Percentiles rank a stretch among this genome's conserved stretches.
These are phyloP conservation scores for Achaetomiella virescens DNA, from an alignment of 495 filamentous ascomycete genomes.

Conservation along the genomic window DNA sequence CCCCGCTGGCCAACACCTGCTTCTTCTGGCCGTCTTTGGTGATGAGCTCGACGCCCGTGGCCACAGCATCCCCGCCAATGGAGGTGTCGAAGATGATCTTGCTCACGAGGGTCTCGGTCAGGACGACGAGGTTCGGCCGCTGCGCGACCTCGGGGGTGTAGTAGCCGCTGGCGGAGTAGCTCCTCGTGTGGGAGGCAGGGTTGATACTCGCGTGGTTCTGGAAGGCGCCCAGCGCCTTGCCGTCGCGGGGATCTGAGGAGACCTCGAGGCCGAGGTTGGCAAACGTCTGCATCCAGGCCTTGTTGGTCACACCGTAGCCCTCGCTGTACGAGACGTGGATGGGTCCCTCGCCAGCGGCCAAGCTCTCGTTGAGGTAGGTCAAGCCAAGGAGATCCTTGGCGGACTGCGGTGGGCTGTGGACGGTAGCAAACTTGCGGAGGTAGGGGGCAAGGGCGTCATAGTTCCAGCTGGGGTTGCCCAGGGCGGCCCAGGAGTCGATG, in stretches of 20 bases:
- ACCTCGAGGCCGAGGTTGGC: conserved; percentile 27
- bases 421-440: conserved; percentile 38
- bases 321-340: conserved; percentile 38
- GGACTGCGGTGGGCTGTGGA: conserved; percentile 22
- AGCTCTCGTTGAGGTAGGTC: conserved; percentile 29
- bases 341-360: conserved; percentile 32
- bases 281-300: conserved; percentile 36
- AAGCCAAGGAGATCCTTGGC: conserved; percentile 28
- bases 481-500: conserved; percentile 48
- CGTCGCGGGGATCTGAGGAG: conserved; percentile 34
- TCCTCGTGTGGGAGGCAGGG: conserved; percentile 32
- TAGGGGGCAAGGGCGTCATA: conserved; percentile 47
- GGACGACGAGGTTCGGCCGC: conserved; percentile 40
- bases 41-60: conserved; percentile 32
- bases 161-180: conserved; percentile 36
- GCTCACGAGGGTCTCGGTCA: conserved; percentile 41
- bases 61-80: conserved; percentile 16
- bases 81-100: conserved; percentile 33
- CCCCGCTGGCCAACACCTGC: conserved; percentile 28
- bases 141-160: conserved; percentile 28
- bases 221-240: conserved; percentile 40
- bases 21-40: conserved; percentile 25
- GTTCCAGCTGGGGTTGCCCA: conserved; percentile 51
- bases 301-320: conserved; percentile 28
- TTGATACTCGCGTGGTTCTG: conserved; percentile 41